Evolutionary conservation across 192 early-diverging fungal species (phyloP), one percentile per base, ranked within the genome.

Genomic region (Linnemannia hyalina): DNA sequence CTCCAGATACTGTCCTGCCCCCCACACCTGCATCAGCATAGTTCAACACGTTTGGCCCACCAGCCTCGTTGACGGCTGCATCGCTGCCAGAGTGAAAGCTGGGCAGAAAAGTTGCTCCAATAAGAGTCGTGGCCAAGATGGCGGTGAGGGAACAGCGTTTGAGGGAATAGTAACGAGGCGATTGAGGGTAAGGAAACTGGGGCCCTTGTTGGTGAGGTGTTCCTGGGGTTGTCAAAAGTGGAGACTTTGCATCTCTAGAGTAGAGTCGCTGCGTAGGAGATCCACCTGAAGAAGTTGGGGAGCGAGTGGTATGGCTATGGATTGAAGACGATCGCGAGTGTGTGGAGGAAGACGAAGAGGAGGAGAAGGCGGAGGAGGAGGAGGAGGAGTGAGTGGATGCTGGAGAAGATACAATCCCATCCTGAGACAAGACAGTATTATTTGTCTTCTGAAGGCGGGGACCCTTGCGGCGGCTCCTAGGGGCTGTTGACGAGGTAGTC

Each of bases 1-100:
- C 78, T 3, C 70, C 70, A 36, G 79, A 36, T 15, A 74, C 18
- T 41, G 16, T 16, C 7, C 29, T 65, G 29, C 26, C 60, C 29
- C 68, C 36, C 3, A 41, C 52, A 0, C 5, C 35, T 4, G 44
- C 42, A 0, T 5, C 35, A 9, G 44, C 42, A 63, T 42, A 35
- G 20, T 35, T 44, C 11, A 65, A 26, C 26, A 65, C 60, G 26
- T 65, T 65, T 65, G 60, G 23, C 36, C 16, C 71, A 40, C 44
- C 70, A 47, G 63, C 60, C 15, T 76, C 71, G 13, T 44, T 70
- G 5, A 55, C n/a, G n/a, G 76, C 82, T 32, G 78, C 83, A 13
- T 76, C 74, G 7, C 35, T 57, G 4, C 83, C 78, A 8, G 70
- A 63, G 1, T 46, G 78, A 22, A 80, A 73, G 2, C 47, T 68